Conservation (phyloP, 371 early-diverging fungal species). For the Rhizoclosmatium hyalinum region DNA sequence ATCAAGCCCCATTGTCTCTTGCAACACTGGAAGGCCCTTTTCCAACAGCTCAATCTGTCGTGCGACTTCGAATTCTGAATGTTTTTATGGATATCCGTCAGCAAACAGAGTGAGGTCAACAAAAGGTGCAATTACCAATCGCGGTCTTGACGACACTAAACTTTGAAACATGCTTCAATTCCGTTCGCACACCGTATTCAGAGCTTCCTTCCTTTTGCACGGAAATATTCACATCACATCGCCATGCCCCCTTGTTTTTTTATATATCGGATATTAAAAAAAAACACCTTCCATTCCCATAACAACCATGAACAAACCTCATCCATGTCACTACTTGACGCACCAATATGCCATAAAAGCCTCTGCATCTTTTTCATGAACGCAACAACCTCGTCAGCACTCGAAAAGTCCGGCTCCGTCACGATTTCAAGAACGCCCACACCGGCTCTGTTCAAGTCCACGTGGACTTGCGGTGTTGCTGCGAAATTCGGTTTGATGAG, state of each 20-base stretch:
- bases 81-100: neutral
- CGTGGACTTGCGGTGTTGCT: constrained; percentile 58
- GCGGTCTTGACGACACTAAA: constrained; percentile 74
- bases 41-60: constrained; percentile 74
- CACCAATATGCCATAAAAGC: constrained; percentile 73
- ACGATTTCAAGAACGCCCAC: constrained; percentile 90
- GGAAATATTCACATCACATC: constrained; percentile 94
- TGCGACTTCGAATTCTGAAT: constrained; percentile 77
- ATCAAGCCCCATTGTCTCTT: constrained; percentile 86
- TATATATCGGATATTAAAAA: neutral
- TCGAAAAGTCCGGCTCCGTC: constrained; percentile 81
- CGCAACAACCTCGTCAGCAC: constrained; percentile 70
- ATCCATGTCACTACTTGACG: constrained; percentile 84
- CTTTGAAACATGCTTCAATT: constrained; percentile 90
- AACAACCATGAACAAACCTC: constrained; percentile 58
- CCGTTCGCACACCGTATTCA: constrained; percentile 77
- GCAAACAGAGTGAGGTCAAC: neutral
- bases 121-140: constrained; percentile 55
- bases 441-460: constrained; percentile 90
- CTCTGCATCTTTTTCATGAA: constrained; percentile 78
- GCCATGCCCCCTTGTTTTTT: constrained; percentile 82
- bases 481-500: constrained; percentile 66
- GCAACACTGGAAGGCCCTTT: constrained; percentile 55
- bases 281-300: neutral
- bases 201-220: constrained; percentile 59